Evolutionary conservation across 768 basidiomycete genomes (phyloP).

Genomic region (Termitomyces sp.): DNA sequence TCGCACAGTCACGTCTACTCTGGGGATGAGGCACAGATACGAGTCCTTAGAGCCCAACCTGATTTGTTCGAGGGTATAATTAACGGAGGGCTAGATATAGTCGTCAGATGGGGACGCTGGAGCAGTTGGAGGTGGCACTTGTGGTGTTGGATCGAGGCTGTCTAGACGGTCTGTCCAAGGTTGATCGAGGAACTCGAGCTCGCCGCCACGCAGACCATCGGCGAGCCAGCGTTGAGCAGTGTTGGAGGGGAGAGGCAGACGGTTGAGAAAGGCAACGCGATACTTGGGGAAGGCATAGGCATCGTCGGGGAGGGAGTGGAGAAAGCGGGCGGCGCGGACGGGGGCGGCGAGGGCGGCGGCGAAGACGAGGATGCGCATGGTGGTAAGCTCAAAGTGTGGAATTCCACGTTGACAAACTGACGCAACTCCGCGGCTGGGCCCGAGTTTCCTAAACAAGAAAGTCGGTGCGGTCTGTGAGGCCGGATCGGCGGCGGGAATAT

Average conservation of each 20-base stretch:
- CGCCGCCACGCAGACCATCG: constrained; percentile 70
- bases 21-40: constrained; percentile 79
- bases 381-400: constrained; percentile 1
- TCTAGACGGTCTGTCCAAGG: constrained; percentile 54
- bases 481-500: constrained; percentile 17
- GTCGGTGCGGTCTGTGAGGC: not conserved
- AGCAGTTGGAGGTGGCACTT: constrained; percentile 26
- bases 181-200: constrained; percentile 73
- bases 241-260: constrained; percentile 67
- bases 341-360: constrained; percentile 26
- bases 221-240: constrained; percentile 75
- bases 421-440: constrained; percentile 17
- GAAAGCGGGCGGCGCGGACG: constrained; percentile 36
- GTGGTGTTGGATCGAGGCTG: constrained; percentile 36
- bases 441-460: constrained; percentile 13
- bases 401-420: constrained; percentile 9
- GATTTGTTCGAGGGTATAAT: constrained; percentile 68
- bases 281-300: constrained; percentile 81
- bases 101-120: constrained; percentile 16
- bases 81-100: constrained; percentile 24
- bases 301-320: constrained; percentile 78
- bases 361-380: constrained; percentile 16
- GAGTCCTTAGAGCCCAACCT: constrained; percentile 65
- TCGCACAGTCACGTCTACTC: constrained; percentile 46
- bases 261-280: constrained; percentile 74